These are phyloP conservation scores for carrot (Daucus carota) DNA, from an alignment of 129 eudicot genomes.

Conservation along the genomic window DH1_v3.0 NC_030381.2:39313001-39313500, in stretches of 20 bases:
- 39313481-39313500: conserved; percentile 34
- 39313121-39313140: neutral
- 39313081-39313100: conserved; percentile 47
- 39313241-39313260: no score
- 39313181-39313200: neutral
- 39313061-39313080: conserved; percentile 44
- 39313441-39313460: conserved; percentile 26
- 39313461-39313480: conserved; percentile 14
- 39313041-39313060: conserved; percentile 47
- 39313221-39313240: no score
- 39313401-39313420: neutral
- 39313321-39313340: neutral
- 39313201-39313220: no score
- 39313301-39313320: no score
- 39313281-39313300: no score
- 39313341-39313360: neutral
- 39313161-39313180: neutral
- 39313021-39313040: conserved; percentile 44
- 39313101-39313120: conserved; percentile 45
- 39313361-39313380: neutral
- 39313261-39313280: no score
- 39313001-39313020: conserved; percentile 11
- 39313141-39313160: neutral
- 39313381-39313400: neutral
- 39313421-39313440: conserved; percentile 27